A percentile compares a stretch with the other conserved stretches of the same genome.
phyloP scores from a whole-genome alignment of 345 rosid genomes.

The Euclidium syriacum region DNA sequence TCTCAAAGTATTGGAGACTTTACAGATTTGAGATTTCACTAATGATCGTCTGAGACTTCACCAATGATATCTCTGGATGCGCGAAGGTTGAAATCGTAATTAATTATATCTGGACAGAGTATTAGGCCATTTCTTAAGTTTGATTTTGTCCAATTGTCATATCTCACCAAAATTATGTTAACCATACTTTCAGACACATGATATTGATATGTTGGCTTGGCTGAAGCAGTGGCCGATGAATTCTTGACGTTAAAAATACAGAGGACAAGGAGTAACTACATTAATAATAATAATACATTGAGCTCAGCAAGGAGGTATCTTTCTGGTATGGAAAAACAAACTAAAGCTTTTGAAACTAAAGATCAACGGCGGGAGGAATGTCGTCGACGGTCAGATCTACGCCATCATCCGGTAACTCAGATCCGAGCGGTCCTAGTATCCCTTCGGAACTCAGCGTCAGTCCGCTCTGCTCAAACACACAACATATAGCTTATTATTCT shows the following conservation, averaged over 20 bases:
- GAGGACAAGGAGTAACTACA: not conserved
- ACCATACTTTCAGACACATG: not conserved
- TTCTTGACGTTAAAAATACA: not conserved
- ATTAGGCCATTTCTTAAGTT: no score
- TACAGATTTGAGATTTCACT: no score
- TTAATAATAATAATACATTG: slow-evolving; percentile 12
- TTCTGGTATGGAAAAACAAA: slow-evolving; percentile 1
- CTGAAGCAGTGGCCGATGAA: not conserved
- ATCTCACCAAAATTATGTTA: no score
- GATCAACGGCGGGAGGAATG: slow-evolving; percentile 35
- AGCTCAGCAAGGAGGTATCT: slow-evolving; percentile 9
- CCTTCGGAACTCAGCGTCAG: slow-evolving; percentile 74
- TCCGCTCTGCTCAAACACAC: slow-evolving; percentile 59
- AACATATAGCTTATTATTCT: not conserved
- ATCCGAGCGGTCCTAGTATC: slow-evolving; percentile 57
- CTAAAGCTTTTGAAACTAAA: slow-evolving; percentile 11
- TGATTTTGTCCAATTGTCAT: no score
- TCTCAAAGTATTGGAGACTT: no score
- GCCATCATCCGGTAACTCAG: slow-evolving; percentile 78
- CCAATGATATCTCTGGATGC: no score
- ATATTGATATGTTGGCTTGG: not conserved
- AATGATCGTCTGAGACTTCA: no score
- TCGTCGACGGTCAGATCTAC: slow-evolving; percentile 53
- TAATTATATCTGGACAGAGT: no score
- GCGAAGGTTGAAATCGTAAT: no score